These are phyloP conservation scores for Megacollybia marginata DNA, from an alignment of 768 basidiomycete genomes.

Conservation along the genomic window DNA sequence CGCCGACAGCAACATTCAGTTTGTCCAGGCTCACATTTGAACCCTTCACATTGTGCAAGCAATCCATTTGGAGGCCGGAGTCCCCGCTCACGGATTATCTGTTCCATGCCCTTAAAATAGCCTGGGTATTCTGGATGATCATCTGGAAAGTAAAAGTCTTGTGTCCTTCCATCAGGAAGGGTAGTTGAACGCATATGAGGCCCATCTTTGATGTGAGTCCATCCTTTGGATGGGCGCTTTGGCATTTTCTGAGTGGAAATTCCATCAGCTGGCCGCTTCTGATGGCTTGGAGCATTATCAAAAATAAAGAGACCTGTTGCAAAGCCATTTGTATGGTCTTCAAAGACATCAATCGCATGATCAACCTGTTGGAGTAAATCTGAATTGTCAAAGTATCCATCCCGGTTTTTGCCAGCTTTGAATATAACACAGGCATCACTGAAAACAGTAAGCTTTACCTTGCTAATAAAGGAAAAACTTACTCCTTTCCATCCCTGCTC, in stretches of 20 bases:
- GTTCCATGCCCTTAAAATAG: conserved; percentile 14
- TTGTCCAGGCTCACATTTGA: conserved; percentile 8
- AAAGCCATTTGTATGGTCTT: conserved; percentile 18
- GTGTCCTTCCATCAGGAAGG: conserved; percentile 16
- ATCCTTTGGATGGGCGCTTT: conserved; percentile 17
- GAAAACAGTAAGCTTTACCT: conserved; percentile 20
- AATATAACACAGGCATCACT: conserved; percentile 12
- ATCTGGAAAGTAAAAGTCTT: conserved; percentile 24
- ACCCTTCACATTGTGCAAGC: no score
- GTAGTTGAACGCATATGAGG: conserved; percentile 23
- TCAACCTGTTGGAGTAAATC: no score
- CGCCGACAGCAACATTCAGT: conserved; percentile 21
- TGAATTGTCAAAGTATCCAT: conserved; percentile 26
- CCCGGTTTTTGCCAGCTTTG: conserved; percentile 18
- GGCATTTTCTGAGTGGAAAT: conserved; percentile 29
- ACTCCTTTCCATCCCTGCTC: conserved; percentile 11
- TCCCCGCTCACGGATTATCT: no score
- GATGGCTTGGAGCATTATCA: conserved; percentile 30
- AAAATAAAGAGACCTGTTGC: no score
- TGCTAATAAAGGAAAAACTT: conserved; percentile 17
- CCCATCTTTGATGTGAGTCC: conserved; percentile 17
- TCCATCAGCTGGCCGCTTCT: conserved; percentile 20
- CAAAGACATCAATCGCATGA: conserved; percentile 15
- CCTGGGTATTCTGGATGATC: conserved; percentile 23
- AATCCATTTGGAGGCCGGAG: conserved; percentile 14